A percentile compares a stretch with the other conserved stretches of the same genome.
Conservation (phyloP, 805 yeast species). For the Cyberlindnera suaveolens region DNA sequence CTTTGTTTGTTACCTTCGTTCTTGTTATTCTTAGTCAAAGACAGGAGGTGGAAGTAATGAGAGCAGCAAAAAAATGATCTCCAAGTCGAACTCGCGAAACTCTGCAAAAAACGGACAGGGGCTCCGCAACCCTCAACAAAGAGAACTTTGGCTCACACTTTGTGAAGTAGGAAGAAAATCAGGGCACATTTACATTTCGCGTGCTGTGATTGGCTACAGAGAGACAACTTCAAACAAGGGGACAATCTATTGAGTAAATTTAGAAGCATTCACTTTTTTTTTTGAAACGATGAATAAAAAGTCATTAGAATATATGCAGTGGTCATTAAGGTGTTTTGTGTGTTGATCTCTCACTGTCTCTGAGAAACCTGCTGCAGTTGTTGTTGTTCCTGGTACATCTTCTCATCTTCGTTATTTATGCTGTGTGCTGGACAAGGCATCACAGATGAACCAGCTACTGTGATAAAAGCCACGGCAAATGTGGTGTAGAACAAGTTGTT, state of each 20-base stretch:
- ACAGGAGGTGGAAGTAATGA: too few relatives aligned
- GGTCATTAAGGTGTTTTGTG: constrained; percentile 1
- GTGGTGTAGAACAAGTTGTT: constrained; percentile 51
- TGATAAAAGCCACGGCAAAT: constrained; percentile 51
- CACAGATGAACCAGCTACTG: constrained; percentile 36
- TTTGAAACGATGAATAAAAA: constrained; percentile 1
- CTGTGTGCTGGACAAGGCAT: constrained; percentile 40
- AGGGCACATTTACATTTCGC: constrained; percentile 1
- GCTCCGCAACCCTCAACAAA: too few relatives aligned
- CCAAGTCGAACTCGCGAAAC: too few relatives aligned
- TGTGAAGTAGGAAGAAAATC: not conserved
- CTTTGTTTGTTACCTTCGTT: too few relatives aligned
- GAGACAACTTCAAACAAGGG: not conserved
- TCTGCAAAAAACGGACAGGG: too few relatives aligned
- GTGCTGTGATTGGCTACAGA: constrained; percentile 8
- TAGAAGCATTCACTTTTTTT: too few relatives aligned
- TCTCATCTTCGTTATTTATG: constrained; percentile 34
- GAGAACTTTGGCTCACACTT: too few relatives aligned
- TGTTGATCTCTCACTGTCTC: not conserved
- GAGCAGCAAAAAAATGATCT: too few relatives aligned
- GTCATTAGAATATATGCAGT: constrained; percentile 2
- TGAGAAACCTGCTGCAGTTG: constrained; percentile 3
- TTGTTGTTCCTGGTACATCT: constrained; percentile 16
- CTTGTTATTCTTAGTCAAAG: too few relatives aligned
- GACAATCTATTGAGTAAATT: too few relatives aligned